Percentiles rank a stretch among this genome's conserved stretches.
These are phyloP conservation scores for Apiospora arundinis DNA, from an alignment of 2,329 filamentous ascomycete species.

Conservation along the genomic window DNA sequence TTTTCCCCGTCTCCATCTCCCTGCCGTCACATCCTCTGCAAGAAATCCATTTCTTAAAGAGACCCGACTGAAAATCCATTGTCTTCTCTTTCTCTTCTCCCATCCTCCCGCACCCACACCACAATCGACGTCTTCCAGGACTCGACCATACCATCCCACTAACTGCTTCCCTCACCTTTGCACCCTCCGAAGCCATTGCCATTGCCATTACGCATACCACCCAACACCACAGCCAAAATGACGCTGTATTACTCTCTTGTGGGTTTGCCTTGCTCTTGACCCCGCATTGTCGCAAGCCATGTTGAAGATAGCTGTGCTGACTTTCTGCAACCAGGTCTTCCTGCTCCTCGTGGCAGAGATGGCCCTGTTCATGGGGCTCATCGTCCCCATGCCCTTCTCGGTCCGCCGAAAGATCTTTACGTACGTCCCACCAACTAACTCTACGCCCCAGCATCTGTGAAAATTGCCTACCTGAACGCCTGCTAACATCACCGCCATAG, in stretches of 20 bases:
- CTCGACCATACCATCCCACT: background rate
- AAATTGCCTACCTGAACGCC: conserved; percentile 6
- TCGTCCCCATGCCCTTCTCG: conserved; percentile 88
- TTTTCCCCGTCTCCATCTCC: conserved; percentile 9
- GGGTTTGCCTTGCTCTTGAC: conserved; percentile 33
- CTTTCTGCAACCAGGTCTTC: conserved; percentile 68
- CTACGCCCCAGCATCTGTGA: background rate
- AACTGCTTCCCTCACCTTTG: background rate
- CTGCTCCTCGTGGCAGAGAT: conserved; percentile 83
- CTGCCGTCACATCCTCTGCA: background rate
- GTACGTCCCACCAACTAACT: conserved; percentile 50
- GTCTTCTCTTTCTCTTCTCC: background rate
- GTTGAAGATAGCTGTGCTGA: conserved; percentile 2
- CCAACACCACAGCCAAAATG: conserved; percentile 43
- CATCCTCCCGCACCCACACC: conserved; percentile 1
- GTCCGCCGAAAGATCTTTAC: conserved; percentile 85
- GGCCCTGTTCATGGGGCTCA: conserved; percentile 78
- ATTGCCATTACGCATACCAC: background rate
- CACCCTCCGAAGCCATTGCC: conserved; percentile 23
- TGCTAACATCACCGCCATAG: conserved; percentile 47
- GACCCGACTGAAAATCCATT: background rate
- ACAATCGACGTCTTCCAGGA: background rate
- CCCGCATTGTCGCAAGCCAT: conserved; percentile 1
- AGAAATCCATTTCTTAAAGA: conserved; percentile 10
- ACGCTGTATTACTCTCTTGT: conserved; percentile 59